Conservation (phyloP, 768 basidiomycete species). For the Suillus discolor region DNA sequence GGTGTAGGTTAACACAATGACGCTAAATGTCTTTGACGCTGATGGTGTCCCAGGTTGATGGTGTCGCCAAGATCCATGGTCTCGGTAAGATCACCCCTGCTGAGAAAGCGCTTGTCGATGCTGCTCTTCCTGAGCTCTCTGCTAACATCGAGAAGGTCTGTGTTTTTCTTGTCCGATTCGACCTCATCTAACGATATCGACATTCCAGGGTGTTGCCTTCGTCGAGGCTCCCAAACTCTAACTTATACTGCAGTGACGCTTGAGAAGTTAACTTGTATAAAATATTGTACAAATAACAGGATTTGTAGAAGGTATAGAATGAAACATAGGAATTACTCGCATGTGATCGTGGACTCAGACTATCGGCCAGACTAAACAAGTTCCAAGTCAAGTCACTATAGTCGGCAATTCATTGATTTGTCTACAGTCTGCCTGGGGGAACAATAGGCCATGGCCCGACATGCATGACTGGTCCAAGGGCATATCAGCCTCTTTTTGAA, state of each 20-base stretch:
- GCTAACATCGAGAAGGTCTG: constrained; percentile 72
- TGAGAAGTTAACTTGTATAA: constrained; percentile 1
- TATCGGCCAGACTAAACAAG: not conserved
- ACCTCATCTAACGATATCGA: not conserved
- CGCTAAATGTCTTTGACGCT: not conserved
- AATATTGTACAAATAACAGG: not conserved
- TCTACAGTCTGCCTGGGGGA: not conserved
- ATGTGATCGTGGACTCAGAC: not conserved
- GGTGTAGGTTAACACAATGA: constrained; percentile 53
- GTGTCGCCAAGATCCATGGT: constrained; percentile 80
- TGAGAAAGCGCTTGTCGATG: constrained; percentile 77
- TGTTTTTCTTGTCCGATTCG: constrained; percentile 13
- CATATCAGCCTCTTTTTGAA: too few species aligned
- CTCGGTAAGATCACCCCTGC: constrained; percentile 73
- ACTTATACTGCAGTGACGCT: not conserved
- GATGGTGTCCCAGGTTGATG: constrained; percentile 56
- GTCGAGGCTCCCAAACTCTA: constrained; percentile 31
- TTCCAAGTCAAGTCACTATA: not conserved
- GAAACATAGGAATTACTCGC: not conserved
- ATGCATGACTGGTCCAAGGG: too few species aligned
- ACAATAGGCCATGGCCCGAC: too few species aligned
- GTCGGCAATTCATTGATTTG: not conserved
- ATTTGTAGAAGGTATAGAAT: not conserved
- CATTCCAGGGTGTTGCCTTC: constrained; percentile 27
- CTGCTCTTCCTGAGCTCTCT: constrained; percentile 78